phyloP scores from a whole-genome alignment of 768 basidiomycete genomes.

The Panaeolus papilionaceus region DNA sequence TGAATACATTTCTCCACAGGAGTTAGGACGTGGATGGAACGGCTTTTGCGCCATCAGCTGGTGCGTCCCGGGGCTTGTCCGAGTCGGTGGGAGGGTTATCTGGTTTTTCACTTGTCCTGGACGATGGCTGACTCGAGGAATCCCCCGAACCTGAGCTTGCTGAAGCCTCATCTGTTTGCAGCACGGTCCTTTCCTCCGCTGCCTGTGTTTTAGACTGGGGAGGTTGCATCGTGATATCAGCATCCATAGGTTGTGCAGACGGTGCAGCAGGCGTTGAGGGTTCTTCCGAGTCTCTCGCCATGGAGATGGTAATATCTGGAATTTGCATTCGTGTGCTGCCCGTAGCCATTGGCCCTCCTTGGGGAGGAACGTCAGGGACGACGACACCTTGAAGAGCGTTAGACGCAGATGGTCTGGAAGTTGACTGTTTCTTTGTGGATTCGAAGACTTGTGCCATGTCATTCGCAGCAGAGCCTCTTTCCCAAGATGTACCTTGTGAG shows the following conservation, averaged over 20 bases:
- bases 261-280: not conserved
- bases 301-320: slow-evolving; percentile 5
- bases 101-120: not conserved
- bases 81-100: not conserved
- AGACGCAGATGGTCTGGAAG: slow-evolving; percentile 1
- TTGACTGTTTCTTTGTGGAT: not conserved
- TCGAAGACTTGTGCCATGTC: slow-evolving; percentile 1
- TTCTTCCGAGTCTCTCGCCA: not conserved
- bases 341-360: not conserved
- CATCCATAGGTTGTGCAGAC: not conserved
- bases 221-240: not conserved
- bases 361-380: not conserved
- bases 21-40: not conserved
- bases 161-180: not conserved
- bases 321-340: not conserved
- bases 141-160: not conserved
- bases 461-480: not conserved
- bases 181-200: not conserved
- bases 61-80: not conserved
- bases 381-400: not conserved
- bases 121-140: not conserved
- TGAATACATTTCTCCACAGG: not conserved
- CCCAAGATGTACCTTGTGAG: slow-evolving; percentile 6
- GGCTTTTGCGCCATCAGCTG: not conserved
- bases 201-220: not conserved